Conservation (phyloP, 192 early-diverging fungal genomes). For the Coemansia sp. region DNA sequence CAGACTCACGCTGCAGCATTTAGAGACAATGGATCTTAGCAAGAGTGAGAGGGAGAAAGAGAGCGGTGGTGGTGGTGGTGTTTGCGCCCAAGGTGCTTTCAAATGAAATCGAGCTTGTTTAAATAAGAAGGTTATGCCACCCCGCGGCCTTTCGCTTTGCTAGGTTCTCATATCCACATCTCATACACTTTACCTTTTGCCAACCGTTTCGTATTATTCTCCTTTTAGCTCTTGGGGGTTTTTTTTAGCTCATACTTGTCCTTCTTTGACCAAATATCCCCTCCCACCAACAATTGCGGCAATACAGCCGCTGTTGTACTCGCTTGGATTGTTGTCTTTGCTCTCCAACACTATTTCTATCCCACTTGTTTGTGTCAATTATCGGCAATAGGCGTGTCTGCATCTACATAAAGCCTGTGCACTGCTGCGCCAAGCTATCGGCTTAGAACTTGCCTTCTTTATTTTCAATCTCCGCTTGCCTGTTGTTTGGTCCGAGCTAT, state of each 20-base stretch:
- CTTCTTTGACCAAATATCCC: slow-evolving; percentile 9
- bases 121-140: slow-evolving; percentile 30
- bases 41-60: slow-evolving; percentile 14
- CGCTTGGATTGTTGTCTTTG: slow-evolving; percentile 15
- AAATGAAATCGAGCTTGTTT: slow-evolving; percentile 37
- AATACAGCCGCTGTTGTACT: slow-evolving; percentile 16
- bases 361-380: slow-evolving; percentile 11
- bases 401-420: slow-evolving; percentile 14
- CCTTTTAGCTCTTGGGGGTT: not conserved
- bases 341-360: slow-evolving; percentile 13
- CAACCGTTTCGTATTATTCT: not conserved
- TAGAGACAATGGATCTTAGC: slow-evolving; percentile 48
- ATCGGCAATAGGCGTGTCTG: slow-evolving; percentile 15
- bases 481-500: not conserved
- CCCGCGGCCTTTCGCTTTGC: slow-evolving; percentile 14
- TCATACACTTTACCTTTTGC: not conserved
- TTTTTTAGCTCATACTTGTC: not conserved
- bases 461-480: slow-evolving; percentile 10
- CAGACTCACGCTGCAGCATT: slow-evolving; percentile 38
- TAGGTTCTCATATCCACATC: slow-evolving; percentile 5
- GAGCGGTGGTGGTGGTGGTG: slow-evolving; percentile 1
- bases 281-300: slow-evolving; percentile 12
- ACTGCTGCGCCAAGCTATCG: not conserved
- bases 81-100: slow-evolving; percentile 30
- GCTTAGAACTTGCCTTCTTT: not conserved